Evolutionary conservation across 2,329 filamentous ascomycete species (phyloP).

Genomic region (Penicillium nordicum): DNA sequence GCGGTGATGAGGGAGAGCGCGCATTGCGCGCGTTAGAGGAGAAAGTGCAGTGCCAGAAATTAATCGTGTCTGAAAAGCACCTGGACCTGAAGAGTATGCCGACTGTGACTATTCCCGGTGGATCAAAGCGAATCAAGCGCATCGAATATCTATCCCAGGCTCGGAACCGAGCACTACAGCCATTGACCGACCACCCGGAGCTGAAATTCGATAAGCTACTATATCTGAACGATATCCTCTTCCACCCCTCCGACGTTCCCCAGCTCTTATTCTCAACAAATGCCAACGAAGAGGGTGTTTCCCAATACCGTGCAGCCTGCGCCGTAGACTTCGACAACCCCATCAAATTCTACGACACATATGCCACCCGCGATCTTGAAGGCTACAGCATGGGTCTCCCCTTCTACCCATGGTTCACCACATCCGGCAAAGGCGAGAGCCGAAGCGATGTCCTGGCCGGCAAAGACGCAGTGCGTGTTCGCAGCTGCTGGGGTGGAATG

Average conservation of each 20-base stretch:
- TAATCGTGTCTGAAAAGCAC: conserved; percentile 59
- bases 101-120: conserved; percentile 60
- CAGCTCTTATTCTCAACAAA: conserved; percentile 63
- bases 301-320: conserved; percentile 66
- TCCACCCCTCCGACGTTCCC: conserved; percentile 56
- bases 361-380: conserved; percentile 67
- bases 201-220: conserved; percentile 55
- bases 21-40: conserved; percentile 54
- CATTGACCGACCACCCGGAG: conserved; percentile 52
- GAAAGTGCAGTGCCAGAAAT: conserved; percentile 49
- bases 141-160: conserved; percentile 70
- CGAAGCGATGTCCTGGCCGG: conserved; percentile 61
- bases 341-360: conserved; percentile 74
- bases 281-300: conserved; percentile 49
- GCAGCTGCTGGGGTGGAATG: conserved; percentile 76
- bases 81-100: conserved; percentile 57
- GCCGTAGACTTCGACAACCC: conserved; percentile 72
- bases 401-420: conserved; percentile 69
- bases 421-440: conserved; percentile 49
- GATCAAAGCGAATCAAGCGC: conserved; percentile 64
- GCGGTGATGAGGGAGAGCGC: conserved; percentile 53
- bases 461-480: conserved; percentile 61
- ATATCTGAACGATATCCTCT: conserved; percentile 66
- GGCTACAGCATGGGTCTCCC: conserved; percentile 66
- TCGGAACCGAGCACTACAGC: conserved; percentile 65